Percentiles rank a stretch among this genome's conserved stretches.
Conservation (phyloP, 331 rosid genomes). For the Quercus tomentella region DNA sequence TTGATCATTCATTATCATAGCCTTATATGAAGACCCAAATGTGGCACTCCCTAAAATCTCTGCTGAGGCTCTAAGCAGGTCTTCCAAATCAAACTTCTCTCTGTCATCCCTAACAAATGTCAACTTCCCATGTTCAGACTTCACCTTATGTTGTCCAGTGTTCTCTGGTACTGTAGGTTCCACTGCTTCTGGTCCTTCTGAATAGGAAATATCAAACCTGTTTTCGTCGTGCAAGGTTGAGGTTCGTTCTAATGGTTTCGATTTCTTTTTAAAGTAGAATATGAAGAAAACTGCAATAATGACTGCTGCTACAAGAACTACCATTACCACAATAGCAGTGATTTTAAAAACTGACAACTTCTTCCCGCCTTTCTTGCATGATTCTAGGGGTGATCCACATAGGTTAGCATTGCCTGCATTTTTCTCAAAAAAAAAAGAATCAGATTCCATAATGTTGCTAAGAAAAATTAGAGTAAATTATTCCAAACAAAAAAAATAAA, state of each 20-base stretch:
- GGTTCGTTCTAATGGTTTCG: background rate
- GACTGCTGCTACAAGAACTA: slow-evolving; percentile 30
- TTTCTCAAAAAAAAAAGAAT: background rate
- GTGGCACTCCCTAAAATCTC: slow-evolving; percentile 88
- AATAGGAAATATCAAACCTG: slow-evolving; percentile 17
- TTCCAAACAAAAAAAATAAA: background rate
- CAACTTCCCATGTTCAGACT: slow-evolving; percentile 50
- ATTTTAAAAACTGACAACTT: slow-evolving; percentile 21
- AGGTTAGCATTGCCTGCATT: slow-evolving; percentile 41
- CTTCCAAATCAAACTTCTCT: slow-evolving; percentile 60
- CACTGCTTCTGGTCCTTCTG: slow-evolving; percentile 23
- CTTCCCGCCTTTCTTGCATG: slow-evolving; percentile 10
- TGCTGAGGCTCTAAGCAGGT: slow-evolving; percentile 71
- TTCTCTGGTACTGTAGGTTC: slow-evolving; percentile 6
- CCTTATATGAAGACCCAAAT: slow-evolving; percentile 92
- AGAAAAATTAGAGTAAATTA: background rate
- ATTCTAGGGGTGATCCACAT: slow-evolving; percentile 55
- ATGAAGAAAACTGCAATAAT: slow-evolving; percentile 30
- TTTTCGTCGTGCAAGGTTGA: slow-evolving; percentile 20
- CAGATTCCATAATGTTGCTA: background rate
- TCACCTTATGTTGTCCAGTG: slow-evolving; percentile 23
- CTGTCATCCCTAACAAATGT: slow-evolving; percentile 48
- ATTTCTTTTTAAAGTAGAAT: slow-evolving; percentile 19
- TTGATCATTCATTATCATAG: slow-evolving; percentile 33
- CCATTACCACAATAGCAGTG: slow-evolving; percentile 19